A percentile compares a stretch with the other conserved stretches of the same genome.
Evolutionary conservation across 495 filamentous ascomycete genomes (phyloP).

Genomic region (Entonaema liquescens): DNA sequence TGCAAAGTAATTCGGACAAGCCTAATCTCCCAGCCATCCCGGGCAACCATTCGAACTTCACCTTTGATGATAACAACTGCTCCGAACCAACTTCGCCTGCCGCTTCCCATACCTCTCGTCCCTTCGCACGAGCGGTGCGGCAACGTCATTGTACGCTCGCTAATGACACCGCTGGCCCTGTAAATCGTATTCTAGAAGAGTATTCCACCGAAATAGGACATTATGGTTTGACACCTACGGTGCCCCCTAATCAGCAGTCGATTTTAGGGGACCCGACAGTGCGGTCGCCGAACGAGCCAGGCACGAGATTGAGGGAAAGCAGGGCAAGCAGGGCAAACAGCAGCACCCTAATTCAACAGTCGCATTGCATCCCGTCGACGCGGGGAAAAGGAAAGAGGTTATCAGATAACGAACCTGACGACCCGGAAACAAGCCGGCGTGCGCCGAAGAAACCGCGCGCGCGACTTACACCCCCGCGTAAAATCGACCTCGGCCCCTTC

Average conservation of each 20-base stretch:
- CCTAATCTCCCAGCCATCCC: constrained; percentile 36
- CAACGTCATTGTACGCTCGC: constrained; percentile 27
- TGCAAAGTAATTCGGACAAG: constrained; percentile 38
- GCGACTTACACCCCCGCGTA: constrained; percentile 43
- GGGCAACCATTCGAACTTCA: constrained; percentile 34
- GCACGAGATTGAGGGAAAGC: constrained; percentile 20
- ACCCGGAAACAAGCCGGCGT: constrained; percentile 27
- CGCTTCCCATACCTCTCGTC: constrained; percentile 16
- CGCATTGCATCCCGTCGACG: constrained; percentile 27
- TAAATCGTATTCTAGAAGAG: constrained; percentile 38
- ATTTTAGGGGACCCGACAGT: constrained; percentile 28
- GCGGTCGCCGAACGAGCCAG: constrained; percentile 32
- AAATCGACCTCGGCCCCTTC: constrained; percentile 46
- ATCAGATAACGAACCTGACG: constrained; percentile 37
- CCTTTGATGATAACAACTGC: constrained; percentile 33
- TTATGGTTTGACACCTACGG: constrained; percentile 42
- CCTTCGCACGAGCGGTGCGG: constrained; percentile 32
- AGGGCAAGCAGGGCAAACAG: constrained; percentile 13
- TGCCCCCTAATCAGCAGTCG: constrained; percentile 33
- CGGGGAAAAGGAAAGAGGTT: constrained; percentile 40
- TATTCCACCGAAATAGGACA: constrained; percentile 40
- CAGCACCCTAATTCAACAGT: constrained; percentile 25
- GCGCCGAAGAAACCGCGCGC: constrained; percentile 40
- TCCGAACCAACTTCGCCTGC: constrained; percentile 32
- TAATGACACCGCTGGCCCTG: constrained; percentile 33